phyloP scores from a whole-genome alignment of 2,329 filamentous ascomycete species.

The Fusarium metavorans region DNA sequence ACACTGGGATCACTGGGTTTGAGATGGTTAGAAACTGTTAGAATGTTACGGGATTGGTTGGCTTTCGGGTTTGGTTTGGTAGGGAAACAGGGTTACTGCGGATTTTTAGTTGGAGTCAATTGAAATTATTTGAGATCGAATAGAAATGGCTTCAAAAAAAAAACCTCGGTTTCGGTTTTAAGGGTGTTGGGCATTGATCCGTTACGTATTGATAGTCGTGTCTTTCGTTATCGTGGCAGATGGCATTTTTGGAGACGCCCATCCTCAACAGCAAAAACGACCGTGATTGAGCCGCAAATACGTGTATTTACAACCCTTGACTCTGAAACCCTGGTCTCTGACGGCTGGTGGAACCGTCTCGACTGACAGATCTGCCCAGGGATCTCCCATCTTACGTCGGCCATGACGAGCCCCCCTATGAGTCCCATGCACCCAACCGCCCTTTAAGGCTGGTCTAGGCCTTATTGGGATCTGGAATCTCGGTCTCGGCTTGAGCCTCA shows the following conservation, averaged over 20 bases:
- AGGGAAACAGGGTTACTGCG: neutral
- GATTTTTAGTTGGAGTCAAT: neutral
- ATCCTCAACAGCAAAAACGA: neutral
- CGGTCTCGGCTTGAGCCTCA: neutral
- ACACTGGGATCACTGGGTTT: too few relatives aligned
- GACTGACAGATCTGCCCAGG: neutral
- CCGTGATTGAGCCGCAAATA: neutral
- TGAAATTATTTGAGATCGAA: neutral
- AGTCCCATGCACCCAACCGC: neutral
- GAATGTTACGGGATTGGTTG: neutral
- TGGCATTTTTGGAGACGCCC: neutral
- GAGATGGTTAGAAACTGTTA: neutral
- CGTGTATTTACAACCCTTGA: neutral
- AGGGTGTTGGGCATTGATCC: neutral
- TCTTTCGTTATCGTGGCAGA: neutral
- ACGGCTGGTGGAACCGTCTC: neutral
- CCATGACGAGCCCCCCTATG: neutral
- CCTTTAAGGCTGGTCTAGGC: neutral
- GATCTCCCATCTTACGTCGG: neutral
- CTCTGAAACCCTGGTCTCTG: neutral
- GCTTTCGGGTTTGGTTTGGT: neutral
- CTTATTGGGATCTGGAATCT: neutral
- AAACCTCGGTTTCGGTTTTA: neutral
- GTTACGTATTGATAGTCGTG: neutral
- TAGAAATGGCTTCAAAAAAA: neutral